Conservation (phyloP, 768 basidiomycete genomes). For the Naganishia randhawae region DNA sequence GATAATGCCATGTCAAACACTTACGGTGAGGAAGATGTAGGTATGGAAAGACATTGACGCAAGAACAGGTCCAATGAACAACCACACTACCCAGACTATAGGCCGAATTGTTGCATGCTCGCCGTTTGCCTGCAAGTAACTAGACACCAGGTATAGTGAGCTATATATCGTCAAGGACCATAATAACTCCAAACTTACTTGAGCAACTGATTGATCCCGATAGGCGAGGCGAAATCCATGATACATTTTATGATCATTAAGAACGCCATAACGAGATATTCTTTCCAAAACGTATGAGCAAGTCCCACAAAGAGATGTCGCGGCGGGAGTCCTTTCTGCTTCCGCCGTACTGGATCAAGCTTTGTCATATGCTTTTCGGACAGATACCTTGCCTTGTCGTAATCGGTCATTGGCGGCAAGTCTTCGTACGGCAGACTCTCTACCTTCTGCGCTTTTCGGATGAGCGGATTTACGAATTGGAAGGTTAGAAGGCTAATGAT, state of each 20-base stretch:
- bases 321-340: conserved; percentile 50
- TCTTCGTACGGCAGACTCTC: conserved; percentile 48
- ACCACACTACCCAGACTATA: conserved; percentile 65
- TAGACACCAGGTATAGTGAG: background rate
- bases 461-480: conserved; percentile 35
- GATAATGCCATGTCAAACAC: background rate
- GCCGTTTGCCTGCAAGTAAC: conserved; percentile 44
- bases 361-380: conserved; percentile 43
- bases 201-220: conserved; percentile 53
- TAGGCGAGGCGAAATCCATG: conserved; percentile 50
- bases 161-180: no score
- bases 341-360: conserved; percentile 52
- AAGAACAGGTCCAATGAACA: conserved; percentile 46
- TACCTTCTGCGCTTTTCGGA: conserved; percentile 45
- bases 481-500: conserved; percentile 39
- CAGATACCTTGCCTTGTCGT: conserved; percentile 48
- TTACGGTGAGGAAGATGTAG: conserved; percentile 51
- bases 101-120: conserved; percentile 58
- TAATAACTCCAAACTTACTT: conserved; percentile 41
- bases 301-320: conserved; percentile 57
- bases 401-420: conserved; percentile 56
- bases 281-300: conserved; percentile 48
- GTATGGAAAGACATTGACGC: conserved; percentile 56
- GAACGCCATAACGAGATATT: conserved; percentile 33
- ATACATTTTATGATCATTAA: conserved; percentile 36